Base-by-base conservation (phyloP, 805 yeast species). In the Saturnispora hagleri region DNA sequence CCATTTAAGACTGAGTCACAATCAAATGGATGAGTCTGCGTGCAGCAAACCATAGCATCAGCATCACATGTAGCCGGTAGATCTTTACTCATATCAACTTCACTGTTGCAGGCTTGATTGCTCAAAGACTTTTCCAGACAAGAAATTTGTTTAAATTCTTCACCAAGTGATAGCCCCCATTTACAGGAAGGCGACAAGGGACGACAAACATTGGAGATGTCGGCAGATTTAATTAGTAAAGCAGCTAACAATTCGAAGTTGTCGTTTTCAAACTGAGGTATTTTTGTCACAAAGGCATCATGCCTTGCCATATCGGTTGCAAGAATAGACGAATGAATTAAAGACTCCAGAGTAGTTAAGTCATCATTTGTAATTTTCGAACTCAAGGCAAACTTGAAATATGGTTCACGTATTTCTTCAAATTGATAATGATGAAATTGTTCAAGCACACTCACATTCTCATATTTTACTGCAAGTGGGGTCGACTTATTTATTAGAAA, bases 221-320 rank as follows among this genome's bases (percentile, higher is more conserved):
- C 99, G 3, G 98, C 97, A 67, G 96, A 89, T 70, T 93, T 93
- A 55, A 93, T 80, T 54, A 91, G 74, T 54, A 89, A 69, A 26
- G 87, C 77, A 43, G 84, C 73, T 38, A 89, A 68, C 57, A 86
- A 73, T 52, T 57, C 51, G 13, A 63, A 53, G 28, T 59, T 50
- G 34, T 59, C 51, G 57, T 67, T 57, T 44, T 57, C 52, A 46
- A 56, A 43, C 40, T 66, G 62, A 40, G 70, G 69, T 59, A 89
- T 72, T 58, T 76, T 72, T 35, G 72, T 70, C 53, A 85, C 80
- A 66, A 85, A 89, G 44, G 75, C 81, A 57, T 79, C 80, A 71
- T 93, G 99, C 60, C 79, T 76, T 0, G 90, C 91, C 97, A 93
- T 90, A 69, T 93, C 98, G 0, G 99, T 93, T 8, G 93, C 88